phyloP scores from a whole-genome alignment of 2,329 filamentous ascomycete genomes.

The Scedosporium dehoogii region DNA sequence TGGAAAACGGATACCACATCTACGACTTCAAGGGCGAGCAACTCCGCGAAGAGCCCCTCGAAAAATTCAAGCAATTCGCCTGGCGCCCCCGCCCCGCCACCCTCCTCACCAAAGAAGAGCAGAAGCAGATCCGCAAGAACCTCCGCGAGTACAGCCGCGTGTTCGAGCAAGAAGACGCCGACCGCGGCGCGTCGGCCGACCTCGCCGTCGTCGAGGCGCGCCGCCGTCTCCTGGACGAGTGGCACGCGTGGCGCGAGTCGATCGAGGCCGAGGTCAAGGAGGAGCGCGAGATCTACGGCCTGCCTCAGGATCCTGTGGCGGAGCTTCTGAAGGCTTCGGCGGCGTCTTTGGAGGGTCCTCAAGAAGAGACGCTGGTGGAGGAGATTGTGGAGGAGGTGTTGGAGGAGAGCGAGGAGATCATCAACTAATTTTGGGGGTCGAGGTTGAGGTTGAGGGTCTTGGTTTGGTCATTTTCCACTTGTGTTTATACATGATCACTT shows the following conservation, averaged over 20 bases:
- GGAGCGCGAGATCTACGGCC: slow-evolving; percentile 57
- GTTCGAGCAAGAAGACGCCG: slow-evolving; percentile 92
- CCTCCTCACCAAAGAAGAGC: slow-evolving; percentile 92
- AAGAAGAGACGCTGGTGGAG: slow-evolving; percentile 73
- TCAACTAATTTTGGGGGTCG: slow-evolving; percentile 17
- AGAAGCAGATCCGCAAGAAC: slow-evolving; percentile 97
- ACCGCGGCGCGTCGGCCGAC: slow-evolving; percentile 88
- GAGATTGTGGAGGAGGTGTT: slow-evolving; percentile 77
- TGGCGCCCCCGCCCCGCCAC: slow-evolving; percentile 89
- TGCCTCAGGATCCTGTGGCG: slow-evolving; percentile 56
- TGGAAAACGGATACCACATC: slow-evolving; percentile 98
- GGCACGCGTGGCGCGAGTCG: slow-evolving; percentile 71
- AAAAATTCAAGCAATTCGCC: slow-evolving; percentile 95
- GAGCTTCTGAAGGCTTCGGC: slow-evolving; percentile 49
- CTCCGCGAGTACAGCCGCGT: slow-evolving; percentile 89
- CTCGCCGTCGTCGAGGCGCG: slow-evolving; percentile 85
- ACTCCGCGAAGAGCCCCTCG: slow-evolving; percentile 81
- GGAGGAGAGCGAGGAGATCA: slow-evolving; percentile 75
- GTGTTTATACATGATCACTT: not conserved
- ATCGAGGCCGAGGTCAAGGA: slow-evolving; percentile 63
- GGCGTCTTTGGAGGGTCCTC: slow-evolving; percentile 37
- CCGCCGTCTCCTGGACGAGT: slow-evolving; percentile 75
- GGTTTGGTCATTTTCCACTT: slow-evolving; percentile 14
- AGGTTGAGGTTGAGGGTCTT: not conserved
- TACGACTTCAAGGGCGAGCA: slow-evolving; percentile 92